Evolutionary conservation across 352 stramenopile species (phyloP).

Genomic region (Pythium guiyangense): DNA sequence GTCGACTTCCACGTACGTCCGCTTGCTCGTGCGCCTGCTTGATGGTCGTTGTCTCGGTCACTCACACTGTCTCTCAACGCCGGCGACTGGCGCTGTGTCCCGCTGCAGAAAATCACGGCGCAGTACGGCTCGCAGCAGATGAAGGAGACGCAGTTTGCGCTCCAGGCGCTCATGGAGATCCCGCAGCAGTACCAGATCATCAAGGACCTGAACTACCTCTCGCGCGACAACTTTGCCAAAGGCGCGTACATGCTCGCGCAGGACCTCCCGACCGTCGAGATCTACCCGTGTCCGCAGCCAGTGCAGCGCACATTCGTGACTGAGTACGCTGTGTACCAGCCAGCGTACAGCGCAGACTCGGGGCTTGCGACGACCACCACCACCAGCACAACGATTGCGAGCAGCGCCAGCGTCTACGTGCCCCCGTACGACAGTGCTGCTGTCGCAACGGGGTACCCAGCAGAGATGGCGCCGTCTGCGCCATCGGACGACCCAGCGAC

Average conservation of each 20-base stretch:
- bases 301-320: conserved; percentile 19
- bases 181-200: conserved; percentile 79
- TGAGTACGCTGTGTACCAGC: conserved; percentile 28
- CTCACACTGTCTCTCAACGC: background rate
- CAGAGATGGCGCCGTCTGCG: conserved; percentile 11
- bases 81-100: background rate
- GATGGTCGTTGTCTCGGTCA: background rate
- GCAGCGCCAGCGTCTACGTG: conserved; percentile 9
- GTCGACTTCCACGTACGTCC: conserved; percentile 67
- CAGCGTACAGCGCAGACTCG: conserved; percentile 2
- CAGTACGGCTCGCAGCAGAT: conserved; percentile 39
- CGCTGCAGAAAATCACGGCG: conserved; percentile 43
- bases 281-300: conserved; percentile 48
- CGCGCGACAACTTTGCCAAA: conserved; percentile 17
- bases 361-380: background rate
- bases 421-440: background rate
- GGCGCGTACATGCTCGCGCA: conserved; percentile 38
- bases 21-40: background rate
- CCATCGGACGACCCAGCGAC: conserved; percentile 5
- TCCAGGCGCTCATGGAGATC: conserved; percentile 84
- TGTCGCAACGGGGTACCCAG: background rate
- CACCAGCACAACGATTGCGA: conserved; percentile 1
- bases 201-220: conserved; percentile 64
- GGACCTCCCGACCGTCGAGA: conserved; percentile 58
- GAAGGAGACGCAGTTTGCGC: conserved; percentile 65